Percentiles rank a stretch among this genome's conserved stretches.
Evolutionary conservation across 2,329 filamentous ascomycete species (phyloP).

Genomic region (Mariannaea elegans): DNA sequence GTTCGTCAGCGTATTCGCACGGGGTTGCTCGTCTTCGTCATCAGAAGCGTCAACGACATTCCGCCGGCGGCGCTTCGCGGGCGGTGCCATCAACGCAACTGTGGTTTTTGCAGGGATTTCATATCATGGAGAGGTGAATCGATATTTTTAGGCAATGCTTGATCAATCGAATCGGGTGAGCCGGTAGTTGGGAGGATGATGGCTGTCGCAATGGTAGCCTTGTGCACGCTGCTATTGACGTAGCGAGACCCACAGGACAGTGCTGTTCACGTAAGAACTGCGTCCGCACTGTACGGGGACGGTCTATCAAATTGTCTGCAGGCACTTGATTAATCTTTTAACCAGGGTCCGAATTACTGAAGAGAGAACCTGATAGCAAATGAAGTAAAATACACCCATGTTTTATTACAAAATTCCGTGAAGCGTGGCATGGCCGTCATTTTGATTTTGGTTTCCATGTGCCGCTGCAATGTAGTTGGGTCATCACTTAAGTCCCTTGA

Average conservation of each 20-base stretch:
- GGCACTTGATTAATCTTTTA: too few species aligned
- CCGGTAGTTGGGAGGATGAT: constrained; percentile 16
- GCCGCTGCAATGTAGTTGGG: too few species aligned
- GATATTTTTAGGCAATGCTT: constrained; percentile 1
- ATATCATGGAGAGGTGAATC: constrained; percentile 31
- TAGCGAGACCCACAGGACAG: constrained; percentile 19
- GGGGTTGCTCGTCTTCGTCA: constrained; percentile 57
- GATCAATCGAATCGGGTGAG: not conserved
- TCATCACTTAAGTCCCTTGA: too few species aligned
- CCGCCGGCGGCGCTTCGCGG: constrained; percentile 66
- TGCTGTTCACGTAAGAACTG: not conserved
- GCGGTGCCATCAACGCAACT: constrained; percentile 61
- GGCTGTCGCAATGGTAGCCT: constrained; percentile 27
- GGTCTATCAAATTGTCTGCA: constrained; percentile 10
- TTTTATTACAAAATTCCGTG: too few species aligned
- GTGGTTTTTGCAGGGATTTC: constrained; percentile 38
- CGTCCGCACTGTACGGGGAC: constrained; percentile 1
- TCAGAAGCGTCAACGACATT: constrained; percentile 61
- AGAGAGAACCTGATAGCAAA: too few species aligned
- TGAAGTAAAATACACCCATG: too few species aligned
- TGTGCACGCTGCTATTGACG: constrained; percentile 24
- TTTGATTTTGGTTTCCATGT: too few species aligned
- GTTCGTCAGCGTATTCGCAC: constrained; percentile 59
- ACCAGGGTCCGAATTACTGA: too few species aligned
- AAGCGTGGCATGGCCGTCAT: too few species aligned